Percentiles rank a stretch among this genome's conserved stretches.
phyloP scores from a whole-genome alignment of 208 protist species.

The Acanthamoeba castellanii region DNA sequence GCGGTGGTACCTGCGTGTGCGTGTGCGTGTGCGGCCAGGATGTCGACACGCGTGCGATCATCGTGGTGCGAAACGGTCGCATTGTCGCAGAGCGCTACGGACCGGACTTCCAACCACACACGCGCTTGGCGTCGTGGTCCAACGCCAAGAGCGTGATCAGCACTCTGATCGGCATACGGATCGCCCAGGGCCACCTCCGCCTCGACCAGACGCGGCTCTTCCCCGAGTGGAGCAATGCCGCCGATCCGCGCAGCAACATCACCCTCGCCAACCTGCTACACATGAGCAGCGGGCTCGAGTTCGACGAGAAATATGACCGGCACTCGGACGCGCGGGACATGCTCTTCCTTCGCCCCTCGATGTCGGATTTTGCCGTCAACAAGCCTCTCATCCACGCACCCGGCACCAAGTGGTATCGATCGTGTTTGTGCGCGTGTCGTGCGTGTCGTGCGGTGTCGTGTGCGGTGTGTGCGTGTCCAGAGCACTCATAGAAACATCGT shows the following conservation, averaged over 20 bases:
- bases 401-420: constrained; percentile 13
- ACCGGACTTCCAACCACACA: neutral
- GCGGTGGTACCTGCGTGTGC: neutral
- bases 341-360: constrained; percentile 19
- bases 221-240: constrained; percentile 5
- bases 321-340: constrained; percentile 13
- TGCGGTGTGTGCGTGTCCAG: too few species aligned
- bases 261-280: neutral
- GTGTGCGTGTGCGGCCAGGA: neutral
- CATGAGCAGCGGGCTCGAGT: constrained; percentile 10
- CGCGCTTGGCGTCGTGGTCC: constrained; percentile 4
- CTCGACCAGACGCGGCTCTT: neutral
- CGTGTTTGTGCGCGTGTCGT: neutral
- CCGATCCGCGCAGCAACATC: neutral
- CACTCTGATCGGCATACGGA: neutral
- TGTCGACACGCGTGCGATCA: neutral
- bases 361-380: neutral
- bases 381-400: neutral
- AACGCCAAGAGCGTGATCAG: constrained; percentile 24
- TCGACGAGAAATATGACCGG: neutral
- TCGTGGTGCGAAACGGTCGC: neutral
- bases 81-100: constrained; percentile 12
- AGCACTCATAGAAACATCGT: neutral
- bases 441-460: too few species aligned
- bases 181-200: neutral